phyloP scores from a whole-genome alignment of 495 filamentous ascomycete species.

The Xanthoparmelia taractica region DNA sequence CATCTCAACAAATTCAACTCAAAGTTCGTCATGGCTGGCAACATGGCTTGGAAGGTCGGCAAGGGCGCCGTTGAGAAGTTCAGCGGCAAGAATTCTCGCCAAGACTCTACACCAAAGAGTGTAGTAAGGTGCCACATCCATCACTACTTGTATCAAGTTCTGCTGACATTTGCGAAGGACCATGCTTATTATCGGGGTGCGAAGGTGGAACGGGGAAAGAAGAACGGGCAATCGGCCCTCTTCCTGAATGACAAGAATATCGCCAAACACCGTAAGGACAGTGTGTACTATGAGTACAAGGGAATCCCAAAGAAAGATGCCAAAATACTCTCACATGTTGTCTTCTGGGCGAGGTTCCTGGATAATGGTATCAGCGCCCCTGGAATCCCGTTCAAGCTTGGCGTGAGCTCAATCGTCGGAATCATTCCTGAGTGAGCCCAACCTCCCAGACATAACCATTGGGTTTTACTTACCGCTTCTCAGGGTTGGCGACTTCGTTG shows the following conservation, averaged over 20 bases:
- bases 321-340: constrained; percentile 69
- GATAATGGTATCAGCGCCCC: constrained; percentile 45
- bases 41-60: constrained; percentile 9
- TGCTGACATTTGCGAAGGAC: not conserved
- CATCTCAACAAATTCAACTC: not conserved
- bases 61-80: constrained; percentile 17
- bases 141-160: not conserved
- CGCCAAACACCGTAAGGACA: constrained; percentile 35
- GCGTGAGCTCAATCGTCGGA: constrained; percentile 75
- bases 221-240: not conserved
- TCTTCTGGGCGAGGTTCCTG: constrained; percentile 69
- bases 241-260: not conserved
- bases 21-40: constrained; percentile 8
- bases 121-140: not conserved
- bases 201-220: not conserved
- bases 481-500: constrained; percentile 69
- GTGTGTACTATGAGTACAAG: constrained; percentile 41
- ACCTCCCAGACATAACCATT: not conserved
- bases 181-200: not conserved
- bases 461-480: constrained; percentile 8
- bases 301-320: constrained; percentile 73
- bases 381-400: constrained; percentile 62
- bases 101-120: constrained; percentile 2
- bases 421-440: constrained; percentile 62
- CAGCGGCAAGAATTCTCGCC: constrained; percentile 5